Base-by-base conservation (phyloP, 1,284 basidiomycete species). In the Coniferiporia weirii region DNA sequence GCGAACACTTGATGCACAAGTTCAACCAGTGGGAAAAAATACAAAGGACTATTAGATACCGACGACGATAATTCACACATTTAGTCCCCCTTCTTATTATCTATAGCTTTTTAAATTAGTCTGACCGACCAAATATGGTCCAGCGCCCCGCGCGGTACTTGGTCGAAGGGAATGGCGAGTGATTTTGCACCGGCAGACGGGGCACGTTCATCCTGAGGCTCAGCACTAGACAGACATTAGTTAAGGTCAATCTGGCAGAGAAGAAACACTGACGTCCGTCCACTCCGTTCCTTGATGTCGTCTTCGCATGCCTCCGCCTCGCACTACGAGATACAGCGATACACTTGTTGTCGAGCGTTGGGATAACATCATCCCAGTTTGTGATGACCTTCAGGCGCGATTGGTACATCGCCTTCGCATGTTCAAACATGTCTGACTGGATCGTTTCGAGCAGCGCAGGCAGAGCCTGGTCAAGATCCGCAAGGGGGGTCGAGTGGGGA, bases 131-230 rank as follows among this genome's bases (percentile, higher is more conserved):
- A 72, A 95, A 95, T 83, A 95, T 78, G 65, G 92, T 92, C 93
- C 92, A 97, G 68, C 88, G 80, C 77, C 95, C 95, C 58, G 95
- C 91, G 69, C 91, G 79, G 82, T 87, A 97, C 80, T 75, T 99
- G 96, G 70, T 98, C 93, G 71, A 96, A 96, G 15, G 97, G 96
- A 77, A 99, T 98, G 68, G 91, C 93, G 10, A 99, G 85, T 5
- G 93, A 95, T 75, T 99, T 99, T 63, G 97, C 97, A 55, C 96
- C 96, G 36, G 96, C 95, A n/a, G 93, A 96, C 0, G 96, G 97
- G 19, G 95, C 95, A 38, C 93, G 88, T 70, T 94, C 93, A 70
- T 98, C 95, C 68, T 91, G 88, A 20, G 90, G 90, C 70, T 89
- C 93, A 56, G 89, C 76, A 60, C 91, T 91, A 66, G 32, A 61